Evolutionary conservation across 2,329 filamentous ascomycete species (phyloP).

Genomic region (Fusarium torreyae): DNA sequence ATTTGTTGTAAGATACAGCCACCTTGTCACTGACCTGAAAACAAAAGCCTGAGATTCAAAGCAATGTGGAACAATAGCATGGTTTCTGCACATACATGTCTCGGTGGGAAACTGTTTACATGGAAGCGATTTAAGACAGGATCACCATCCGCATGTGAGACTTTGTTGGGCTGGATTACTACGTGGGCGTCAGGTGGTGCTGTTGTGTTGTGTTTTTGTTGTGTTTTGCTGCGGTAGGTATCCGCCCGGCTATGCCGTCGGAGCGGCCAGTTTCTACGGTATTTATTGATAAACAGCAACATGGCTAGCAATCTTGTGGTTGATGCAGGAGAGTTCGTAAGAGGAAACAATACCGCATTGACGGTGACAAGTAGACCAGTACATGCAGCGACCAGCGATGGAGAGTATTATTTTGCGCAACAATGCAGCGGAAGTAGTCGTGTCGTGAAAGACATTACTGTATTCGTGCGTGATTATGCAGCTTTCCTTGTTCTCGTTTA

Average conservation of each 20-base stretch:
- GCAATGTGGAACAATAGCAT: constrained; percentile 1
- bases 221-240: constrained; percentile 32
- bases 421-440: constrained; percentile 2
- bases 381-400: background rate
- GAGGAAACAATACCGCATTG: constrained; percentile 18
- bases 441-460: constrained; percentile 15
- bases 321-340: constrained; percentile 25
- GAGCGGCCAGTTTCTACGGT: background rate
- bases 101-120: constrained; percentile 7
- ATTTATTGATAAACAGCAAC: background rate
- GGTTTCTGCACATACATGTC: constrained; percentile 4
- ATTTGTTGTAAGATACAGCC: constrained; percentile 13
- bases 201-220: constrained; percentile 19
- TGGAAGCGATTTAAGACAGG: constrained; percentile 5
- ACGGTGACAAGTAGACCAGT: constrained; percentile 16
- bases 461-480: constrained; percentile 30
- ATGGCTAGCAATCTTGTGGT: background rate
- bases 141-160: constrained; percentile 7
- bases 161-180: constrained; percentile 10
- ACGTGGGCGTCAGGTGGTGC: constrained; percentile 11
- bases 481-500: constrained; percentile 30
- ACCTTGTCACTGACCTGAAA: constrained; percentile 10
- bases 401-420: constrained; percentile 13
- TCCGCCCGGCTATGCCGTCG: constrained; percentile 33
- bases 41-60: background rate